Evolutionary conservation across 768 basidiomycete genomes (phyloP).

Genomic region (Amanita molliuscula): DNA sequence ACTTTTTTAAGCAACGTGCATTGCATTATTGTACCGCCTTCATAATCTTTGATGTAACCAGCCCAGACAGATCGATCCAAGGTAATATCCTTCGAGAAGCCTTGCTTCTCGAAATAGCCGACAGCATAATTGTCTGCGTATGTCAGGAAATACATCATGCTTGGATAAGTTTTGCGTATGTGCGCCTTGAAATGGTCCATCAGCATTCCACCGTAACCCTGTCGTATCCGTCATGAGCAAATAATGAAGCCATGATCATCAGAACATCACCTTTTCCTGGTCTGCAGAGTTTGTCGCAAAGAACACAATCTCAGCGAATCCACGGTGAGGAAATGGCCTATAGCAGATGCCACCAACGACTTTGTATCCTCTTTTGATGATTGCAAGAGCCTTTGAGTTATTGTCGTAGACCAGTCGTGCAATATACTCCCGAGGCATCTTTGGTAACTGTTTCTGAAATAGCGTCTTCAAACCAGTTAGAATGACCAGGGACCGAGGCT

Average conservation of each 20-base stretch:
- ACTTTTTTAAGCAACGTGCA: constrained; percentile 92
- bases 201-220: constrained; percentile 97
- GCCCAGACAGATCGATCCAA: constrained; percentile 91
- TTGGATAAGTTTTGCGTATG: constrained; percentile 71
- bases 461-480: constrained; percentile 94
- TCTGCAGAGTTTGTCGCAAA: constrained; percentile 95
- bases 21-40: constrained; percentile 98
- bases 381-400: constrained; percentile 89
- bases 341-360: constrained; percentile 98
- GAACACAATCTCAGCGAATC: constrained; percentile 97
- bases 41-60: constrained; percentile 99
- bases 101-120: constrained; percentile 98
- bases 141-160: constrained; percentile 91
- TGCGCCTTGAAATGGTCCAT: constrained; percentile 99
- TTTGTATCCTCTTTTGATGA: constrained; percentile 89
- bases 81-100: constrained; percentile 95
- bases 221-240: neutral
- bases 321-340: constrained; percentile 88
- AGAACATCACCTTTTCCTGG: constrained; percentile 79
- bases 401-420: constrained; percentile 88
- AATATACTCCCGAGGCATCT: constrained; percentile 99
- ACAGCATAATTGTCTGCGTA: constrained; percentile 99
- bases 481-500: constrained; percentile 70
- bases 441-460: constrained; percentile 94
- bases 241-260: neutral